Base-by-base conservation (phyloP, 345 rosid genomes). In the Hypericum perforatum region DNA sequence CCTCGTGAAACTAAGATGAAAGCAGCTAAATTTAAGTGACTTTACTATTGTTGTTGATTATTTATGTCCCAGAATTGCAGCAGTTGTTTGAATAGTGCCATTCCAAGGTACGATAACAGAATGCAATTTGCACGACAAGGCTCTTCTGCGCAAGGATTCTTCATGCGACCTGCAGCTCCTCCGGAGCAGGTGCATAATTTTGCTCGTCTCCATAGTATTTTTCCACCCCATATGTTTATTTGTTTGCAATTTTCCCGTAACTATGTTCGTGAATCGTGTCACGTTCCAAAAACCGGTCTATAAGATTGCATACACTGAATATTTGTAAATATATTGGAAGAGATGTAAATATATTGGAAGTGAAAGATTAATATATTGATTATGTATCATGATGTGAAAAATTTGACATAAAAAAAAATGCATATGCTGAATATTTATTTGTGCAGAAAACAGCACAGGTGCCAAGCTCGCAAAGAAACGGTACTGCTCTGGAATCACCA, bases 61-160 rank as follows among this genome's bases (percentile, higher is more conserved):
- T 22, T 22, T 22, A 22, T 64, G 48, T 56, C 40, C 36, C 80
- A 89, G 97, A 83, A 79, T 60, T 89, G 97, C 64, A 82, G 89
- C 52, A 66, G 84, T 62, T 70, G 80, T 56, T 76, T 85, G 44
- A 85, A 81, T 66, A 64, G 76, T 52, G 79, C 62, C 12, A 63
- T 68, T 37, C 69, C 49, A 55, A 81, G 95, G 46, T 64, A 65
- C 54, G 92, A 83, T 65, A 82, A 69, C 62, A 74, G 69, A 63
- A 39, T 73, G 71, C 39, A 64, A 64, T 89, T 82, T 60, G 81
- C 82, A 0, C 81, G 95, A 13, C 97, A 89, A 74, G 77, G 61
- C 37, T 74, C 86, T 11, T 66, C 60, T 29, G 70, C 82, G 41
- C 94, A 84, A 59, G 80, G 72, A 29, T 73, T 61, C 54, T 90